phyloP scores from a whole-genome alignment of 2,329 filamentous ascomycete species.

The Sporothrix luriei region DNA sequence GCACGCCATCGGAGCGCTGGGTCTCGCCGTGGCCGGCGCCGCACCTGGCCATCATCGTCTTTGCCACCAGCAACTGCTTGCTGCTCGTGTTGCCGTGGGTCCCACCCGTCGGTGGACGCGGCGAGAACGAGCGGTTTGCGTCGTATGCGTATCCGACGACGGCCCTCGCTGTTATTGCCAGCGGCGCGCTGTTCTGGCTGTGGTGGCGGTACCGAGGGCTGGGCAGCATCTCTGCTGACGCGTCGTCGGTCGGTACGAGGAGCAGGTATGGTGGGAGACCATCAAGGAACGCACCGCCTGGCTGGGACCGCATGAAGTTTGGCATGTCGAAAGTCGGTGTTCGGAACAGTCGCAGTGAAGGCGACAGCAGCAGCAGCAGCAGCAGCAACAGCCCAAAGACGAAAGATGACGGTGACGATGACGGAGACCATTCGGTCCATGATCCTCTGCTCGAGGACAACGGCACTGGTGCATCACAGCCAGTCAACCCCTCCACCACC shows the following conservation, averaged over 20 bases:
- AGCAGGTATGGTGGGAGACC: neutral
- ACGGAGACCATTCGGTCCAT: neutral
- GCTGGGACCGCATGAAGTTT: slow-evolving; percentile 31
- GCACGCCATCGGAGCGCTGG: slow-evolving; percentile 40
- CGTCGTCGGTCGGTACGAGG: neutral
- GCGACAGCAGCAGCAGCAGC: slow-evolving; percentile 7
- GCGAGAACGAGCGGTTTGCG: slow-evolving; percentile 40
- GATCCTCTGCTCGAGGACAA: neutral
- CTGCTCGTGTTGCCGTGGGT: slow-evolving; percentile 46
- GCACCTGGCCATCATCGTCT: slow-evolving; percentile 40
- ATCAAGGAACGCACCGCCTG: slow-evolving; percentile 8
- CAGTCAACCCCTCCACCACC: neutral
- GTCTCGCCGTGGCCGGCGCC: slow-evolving; percentile 41
- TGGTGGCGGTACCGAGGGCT: slow-evolving; percentile 41
- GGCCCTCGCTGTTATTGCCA: slow-evolving; percentile 42
- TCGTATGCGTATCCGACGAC: slow-evolving; percentile 46
- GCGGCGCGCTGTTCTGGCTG: slow-evolving; percentile 44
- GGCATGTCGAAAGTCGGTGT: neutral
- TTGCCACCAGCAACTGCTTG: slow-evolving; percentile 42
- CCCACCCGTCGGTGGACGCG: slow-evolving; percentile 39
- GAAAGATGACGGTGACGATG: neutral
- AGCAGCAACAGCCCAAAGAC: neutral
- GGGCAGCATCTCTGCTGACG: neutral
- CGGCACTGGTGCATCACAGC: neutral
- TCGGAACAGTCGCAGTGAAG: neutral